These are phyloP conservation scores for Sporothrix luriei DNA, from an alignment of 2,329 filamentous ascomycete genomes.

Conservation along the genomic window DNA sequence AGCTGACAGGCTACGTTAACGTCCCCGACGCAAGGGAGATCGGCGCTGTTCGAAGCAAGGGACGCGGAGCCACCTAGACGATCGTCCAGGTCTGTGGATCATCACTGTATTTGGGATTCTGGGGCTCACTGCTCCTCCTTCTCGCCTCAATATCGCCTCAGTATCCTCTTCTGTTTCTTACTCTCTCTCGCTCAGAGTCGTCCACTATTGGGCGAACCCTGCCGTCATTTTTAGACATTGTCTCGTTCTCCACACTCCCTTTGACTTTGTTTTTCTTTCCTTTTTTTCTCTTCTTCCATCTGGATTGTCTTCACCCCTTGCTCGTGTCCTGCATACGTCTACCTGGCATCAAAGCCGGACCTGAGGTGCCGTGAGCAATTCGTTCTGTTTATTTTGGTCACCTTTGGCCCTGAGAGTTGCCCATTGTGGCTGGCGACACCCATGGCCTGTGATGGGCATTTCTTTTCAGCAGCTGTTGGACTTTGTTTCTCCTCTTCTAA, in stretches of 20 bases:
- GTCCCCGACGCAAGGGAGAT: constrained; percentile 26
- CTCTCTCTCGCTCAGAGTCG: constrained; percentile 6
- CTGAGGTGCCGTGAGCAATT: too few species aligned
- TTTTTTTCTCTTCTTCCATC: constrained; percentile 1
- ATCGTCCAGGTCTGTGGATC: background rate
- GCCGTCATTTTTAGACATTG: background rate
- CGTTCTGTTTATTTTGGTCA: too few species aligned
- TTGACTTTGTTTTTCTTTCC: background rate
- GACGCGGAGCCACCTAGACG: background rate
- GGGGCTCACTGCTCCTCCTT: background rate
- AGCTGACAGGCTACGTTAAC: too few species aligned
- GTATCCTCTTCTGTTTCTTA: background rate
- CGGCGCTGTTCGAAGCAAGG: constrained; percentile 19
- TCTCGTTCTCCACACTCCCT: background rate
- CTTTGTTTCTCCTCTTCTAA: too few species aligned
- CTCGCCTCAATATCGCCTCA: background rate
- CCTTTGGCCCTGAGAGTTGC: too few species aligned
- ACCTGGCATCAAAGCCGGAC: too few species aligned
- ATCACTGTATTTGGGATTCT: background rate
- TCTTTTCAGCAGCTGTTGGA: too few species aligned
- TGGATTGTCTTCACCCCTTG: constrained; percentile 6
- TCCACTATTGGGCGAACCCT: background rate
- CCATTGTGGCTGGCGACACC: too few species aligned
- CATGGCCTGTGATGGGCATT: too few species aligned
- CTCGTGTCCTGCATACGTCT: background rate